These are phyloP conservation scores for Yamadazyma pseudoaaseri DNA, from an alignment of 1,139 yeast genomes.

Conservation along the genomic window DNA sequence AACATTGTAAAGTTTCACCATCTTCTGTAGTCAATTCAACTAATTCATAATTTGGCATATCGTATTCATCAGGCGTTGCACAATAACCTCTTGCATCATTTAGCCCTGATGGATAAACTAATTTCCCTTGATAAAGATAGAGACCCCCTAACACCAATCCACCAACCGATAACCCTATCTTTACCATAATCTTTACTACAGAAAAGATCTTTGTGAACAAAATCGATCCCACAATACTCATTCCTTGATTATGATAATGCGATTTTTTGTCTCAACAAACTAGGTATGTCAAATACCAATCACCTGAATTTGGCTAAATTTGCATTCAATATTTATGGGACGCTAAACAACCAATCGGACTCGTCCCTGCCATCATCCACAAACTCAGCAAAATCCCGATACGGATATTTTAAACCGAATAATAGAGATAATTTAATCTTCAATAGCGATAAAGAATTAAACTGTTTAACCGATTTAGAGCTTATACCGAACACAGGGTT, in stretches of 20 bases:
- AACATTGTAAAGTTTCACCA: conserved; percentile 49
- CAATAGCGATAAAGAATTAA: conserved; percentile 29
- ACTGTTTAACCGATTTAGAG: conserved; percentile 27
- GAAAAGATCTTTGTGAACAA: conserved; percentile 11
- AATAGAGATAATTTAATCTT: conserved; percentile 18
- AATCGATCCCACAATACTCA: conserved; percentile 12
- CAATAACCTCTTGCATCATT: conserved; percentile 77
- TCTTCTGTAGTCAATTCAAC: conserved; percentile 66
- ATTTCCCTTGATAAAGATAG: conserved; percentile 62
- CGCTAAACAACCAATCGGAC: conserved; percentile 15
- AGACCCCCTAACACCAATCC: conserved; percentile 50
- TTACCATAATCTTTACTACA: conserved; percentile 19
- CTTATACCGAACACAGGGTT: conserved; percentile 14
- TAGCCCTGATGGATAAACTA: conserved; percentile 81
- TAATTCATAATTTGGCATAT: conserved; percentile 63
- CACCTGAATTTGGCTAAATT: conserved; percentile 30
- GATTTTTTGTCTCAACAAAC: background rate
- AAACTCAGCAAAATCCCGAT: conserved; percentile 16
- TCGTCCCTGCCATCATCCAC: conserved; percentile 19
- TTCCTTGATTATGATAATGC: background rate
- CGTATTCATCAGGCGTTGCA: conserved; percentile 74
- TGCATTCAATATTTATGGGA: conserved; percentile 35
- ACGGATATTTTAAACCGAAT: conserved; percentile 5
- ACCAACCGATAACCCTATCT: conserved; percentile 36
- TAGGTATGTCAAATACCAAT: conserved; percentile 2